Evolutionary conservation across 768 basidiomycete species (phyloP).

Genomic region (Leccinellum rugosiceps): DNA sequence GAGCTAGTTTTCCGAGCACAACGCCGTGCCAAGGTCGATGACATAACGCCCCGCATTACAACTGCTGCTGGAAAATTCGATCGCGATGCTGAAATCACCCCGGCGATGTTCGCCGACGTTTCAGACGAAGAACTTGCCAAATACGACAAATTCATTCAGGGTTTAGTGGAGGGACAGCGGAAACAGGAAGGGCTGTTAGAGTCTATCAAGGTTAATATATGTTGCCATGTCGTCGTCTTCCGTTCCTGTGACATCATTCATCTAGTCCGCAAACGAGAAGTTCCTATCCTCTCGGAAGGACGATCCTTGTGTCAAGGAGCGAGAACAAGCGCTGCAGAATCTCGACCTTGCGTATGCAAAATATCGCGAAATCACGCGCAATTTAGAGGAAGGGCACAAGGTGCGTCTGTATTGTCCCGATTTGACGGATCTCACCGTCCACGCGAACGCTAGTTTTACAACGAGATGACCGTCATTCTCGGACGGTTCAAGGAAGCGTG

Average conservation of each 20-base stretch:
- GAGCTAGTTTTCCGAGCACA: conserved; percentile 65
- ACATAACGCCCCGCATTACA: conserved; percentile 68
- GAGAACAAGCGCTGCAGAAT: conserved; percentile 78
- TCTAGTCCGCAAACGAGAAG: conserved; percentile 60
- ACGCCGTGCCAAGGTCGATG: conserved; percentile 60
- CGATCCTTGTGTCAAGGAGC: conserved; percentile 71
- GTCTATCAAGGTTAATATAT: conserved; percentile 57
- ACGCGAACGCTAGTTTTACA: conserved; percentile 73
- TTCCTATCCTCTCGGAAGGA: conserved; percentile 78
- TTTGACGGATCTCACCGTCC: not conserved
- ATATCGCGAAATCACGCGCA: conserved; percentile 78
- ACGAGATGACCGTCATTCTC: conserved; percentile 72
- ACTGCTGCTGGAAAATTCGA: conserved; percentile 65
- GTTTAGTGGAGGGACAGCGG: conserved; percentile 48
- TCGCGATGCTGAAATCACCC: conserved; percentile 64
- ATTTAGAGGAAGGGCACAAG: conserved; percentile 87
- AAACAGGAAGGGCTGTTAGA: conserved; percentile 66
- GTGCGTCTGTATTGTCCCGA: conserved; percentile 33
- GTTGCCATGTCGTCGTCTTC: not conserved
- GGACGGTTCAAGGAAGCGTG: conserved; percentile 74
- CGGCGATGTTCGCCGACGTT: conserved; percentile 86
- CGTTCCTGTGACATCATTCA: not conserved
- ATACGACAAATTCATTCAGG: conserved; percentile 72
- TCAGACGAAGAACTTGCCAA: conserved; percentile 77
- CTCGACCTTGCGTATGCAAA: conserved; percentile 85